Conservation (phyloP, 805 yeast genomes). For the Myxozyma vanderwaltii region DNA sequence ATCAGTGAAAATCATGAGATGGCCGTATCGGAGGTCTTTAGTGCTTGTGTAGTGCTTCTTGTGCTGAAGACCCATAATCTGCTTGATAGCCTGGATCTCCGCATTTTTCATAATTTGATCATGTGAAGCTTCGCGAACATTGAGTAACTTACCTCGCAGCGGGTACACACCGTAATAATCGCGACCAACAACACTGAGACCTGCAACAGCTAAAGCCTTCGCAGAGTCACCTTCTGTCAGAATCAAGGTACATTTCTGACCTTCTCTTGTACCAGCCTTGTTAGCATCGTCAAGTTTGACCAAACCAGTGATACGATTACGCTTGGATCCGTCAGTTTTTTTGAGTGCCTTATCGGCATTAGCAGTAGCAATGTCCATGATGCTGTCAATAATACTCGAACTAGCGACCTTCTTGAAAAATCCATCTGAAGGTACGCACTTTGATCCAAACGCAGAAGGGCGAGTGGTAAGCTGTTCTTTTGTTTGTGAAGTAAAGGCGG, state of each 20-base stretch:
- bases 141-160: conserved; percentile 87
- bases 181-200: conserved; percentile 91
- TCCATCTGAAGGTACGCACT: conserved; percentile 71
- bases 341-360: conserved; percentile 86
- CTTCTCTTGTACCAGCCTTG: conserved; percentile 92
- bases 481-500: conserved; percentile 96
- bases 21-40: conserved; percentile 84
- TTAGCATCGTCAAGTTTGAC: conserved; percentile 94
- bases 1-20: conserved; percentile 98
- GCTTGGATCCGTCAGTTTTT: conserved; percentile 83
- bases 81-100: conserved; percentile 92
- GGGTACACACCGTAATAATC: conserved; percentile 96
- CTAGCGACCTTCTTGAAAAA: conserved; percentile 72
- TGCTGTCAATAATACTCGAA: conserved; percentile 69
- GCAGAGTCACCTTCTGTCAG: conserved; percentile 98
- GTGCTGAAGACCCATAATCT: conserved; percentile 94
- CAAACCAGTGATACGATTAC: conserved; percentile 81
- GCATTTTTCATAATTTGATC: conserved; percentile 91
- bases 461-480: conserved; percentile 94
- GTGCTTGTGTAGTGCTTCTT: conserved; percentile 77
- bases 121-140: conserved; percentile 95
- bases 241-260: conserved; percentile 87
- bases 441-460: conserved; percentile 85
- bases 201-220: conserved; percentile 85
- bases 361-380: conserved; percentile 78